Evolutionary conservation across 1,139 yeast genomes (phyloP), one percentile per base, ranked within the genome.

Genomic region (Pichia norvegensis): DNA sequence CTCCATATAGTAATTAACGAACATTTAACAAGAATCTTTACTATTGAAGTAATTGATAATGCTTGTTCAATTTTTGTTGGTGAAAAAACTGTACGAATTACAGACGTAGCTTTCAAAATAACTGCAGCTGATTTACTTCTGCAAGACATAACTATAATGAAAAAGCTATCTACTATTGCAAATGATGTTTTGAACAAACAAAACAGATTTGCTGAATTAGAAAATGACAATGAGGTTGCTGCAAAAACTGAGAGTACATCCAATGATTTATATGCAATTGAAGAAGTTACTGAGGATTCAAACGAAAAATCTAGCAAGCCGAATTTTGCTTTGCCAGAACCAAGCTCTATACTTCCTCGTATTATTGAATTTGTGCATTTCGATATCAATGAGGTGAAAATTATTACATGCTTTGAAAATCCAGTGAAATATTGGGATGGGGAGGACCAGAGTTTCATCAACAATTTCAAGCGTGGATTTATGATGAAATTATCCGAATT

Each of bases 351-450:
- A 4, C 17, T 56, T 7, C 55, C 60, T 29, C 37, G 31, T 17
- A 25, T 49, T 25, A 27, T 57, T 25, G 47, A 48, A 22, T 16
- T 38, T 16, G 23, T 56, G 4, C 44, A 46, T 4, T 46, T 56
- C 8, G 37, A 40, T 2, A 36, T 61, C 20, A 46, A 51, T 21
- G 36, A 41, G 6, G 20, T 58, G 19, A 54, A 45, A n/a, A 39
- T 60, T 19, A 45, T 53, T 6, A 46, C 61, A 2, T 58, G 63
- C 38, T 62, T 61, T 38, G 29, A 39, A 16, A 59, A 52, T 40
- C 64, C 64, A 4, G 53, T 61, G 5, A 52, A 52, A 36, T 60
- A 52, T 43, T 61, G 55, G 47, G 53, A 52, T 40, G 57, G 56
- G 5, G 50, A 49, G n/a, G 63, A 58, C 43, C 62, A 60, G 44